Evolutionary conservation across 2,329 filamentous ascomycete genomes (phyloP), one percentile per base, ranked within the genome.

Genomic region (Geosmithia flava): DNA sequence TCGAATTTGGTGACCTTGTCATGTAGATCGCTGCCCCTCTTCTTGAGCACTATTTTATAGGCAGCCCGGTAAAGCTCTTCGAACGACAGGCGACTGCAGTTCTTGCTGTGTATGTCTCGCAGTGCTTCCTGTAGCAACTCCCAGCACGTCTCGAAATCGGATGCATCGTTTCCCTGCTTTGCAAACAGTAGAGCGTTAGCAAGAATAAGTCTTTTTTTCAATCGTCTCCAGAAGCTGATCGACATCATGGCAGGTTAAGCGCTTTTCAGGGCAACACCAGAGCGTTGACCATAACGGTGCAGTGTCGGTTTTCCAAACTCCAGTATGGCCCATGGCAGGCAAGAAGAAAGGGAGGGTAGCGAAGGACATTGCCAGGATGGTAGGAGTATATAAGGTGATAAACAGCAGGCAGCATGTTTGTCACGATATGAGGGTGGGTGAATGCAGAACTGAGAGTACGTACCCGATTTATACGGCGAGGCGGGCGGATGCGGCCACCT

Each of bases 21-120:
- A 65, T 97, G 97, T 1, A 98, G 74, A 11, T 82, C 71, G 33
- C 85, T 80, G 23, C 90, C 90, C 55, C 89, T 84, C 68, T 91
- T 94, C 65, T 85, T 86, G 37, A 96, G 69, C 1, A 97, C 91
- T 19, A 97, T 87, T 63, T 93, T 91, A 68, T 98, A 98, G 5
- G 88, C 87, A 48, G 86, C 86, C 50, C 93, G 85, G 67, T 98
- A 98, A 1, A 98, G 78, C 59, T 95, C 85, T 64, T 98, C 93
- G 68, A 96, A 98, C 1, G 90, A 95, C 2, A 98, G 78, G 16
- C 77, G 75, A 10, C 89, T 94, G 51, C 89, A 89, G 62, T 95
- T 93, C 63, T 94, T 90, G 50, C 81, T 85, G 68, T 97, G 90
- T 46, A 98, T 97, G 60, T 95, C 87, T 49, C 72, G 74, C 47